These are phyloP conservation scores for Tephrocybe sp. DNA, from an alignment of 768 basidiomycete genomes.

Conservation along the genomic window DNA sequence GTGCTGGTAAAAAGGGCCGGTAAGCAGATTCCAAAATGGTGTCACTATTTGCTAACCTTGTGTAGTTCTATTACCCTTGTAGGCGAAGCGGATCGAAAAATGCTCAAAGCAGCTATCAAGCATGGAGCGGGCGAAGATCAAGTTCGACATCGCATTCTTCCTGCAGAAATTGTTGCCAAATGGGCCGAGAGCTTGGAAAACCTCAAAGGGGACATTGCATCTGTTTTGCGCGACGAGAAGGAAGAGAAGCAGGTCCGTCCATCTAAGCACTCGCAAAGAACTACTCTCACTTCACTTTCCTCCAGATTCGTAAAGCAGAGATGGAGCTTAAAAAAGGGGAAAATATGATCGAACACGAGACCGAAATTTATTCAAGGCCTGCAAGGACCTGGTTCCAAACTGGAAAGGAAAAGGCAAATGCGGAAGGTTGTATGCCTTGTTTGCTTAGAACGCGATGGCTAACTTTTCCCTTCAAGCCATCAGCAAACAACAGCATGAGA, in stretches of 20 bases:
- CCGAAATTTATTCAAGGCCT: slow-evolving; percentile 89
- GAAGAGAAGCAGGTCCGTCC: slow-evolving; percentile 82
- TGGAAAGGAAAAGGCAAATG: slow-evolving; percentile 73
- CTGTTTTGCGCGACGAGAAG: slow-evolving; percentile 85
- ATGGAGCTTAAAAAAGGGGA: slow-evolving; percentile 95
- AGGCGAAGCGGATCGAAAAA: slow-evolving; percentile 93
- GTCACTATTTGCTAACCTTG: slow-evolving; percentile 1
- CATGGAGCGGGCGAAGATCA: slow-evolving; percentile 74
- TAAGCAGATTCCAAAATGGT: slow-evolving; percentile 35
- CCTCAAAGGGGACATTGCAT: slow-evolving; percentile 75
- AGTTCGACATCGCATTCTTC: slow-evolving; percentile 85
- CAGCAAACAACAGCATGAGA: slow-evolving; percentile 75
- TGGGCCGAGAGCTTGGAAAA: slow-evolving; percentile 69
- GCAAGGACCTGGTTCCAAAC: slow-evolving; percentile 99
- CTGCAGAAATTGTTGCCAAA: slow-evolving; percentile 66
- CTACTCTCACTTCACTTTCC: slow-evolving; percentile 8
- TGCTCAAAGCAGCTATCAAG: slow-evolving; percentile 95
- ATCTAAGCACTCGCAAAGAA: slow-evolving; percentile 1
- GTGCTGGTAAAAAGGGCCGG: slow-evolving; percentile 92
- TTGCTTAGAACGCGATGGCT: slow-evolving; percentile 6
- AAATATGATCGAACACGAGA: slow-evolving; percentile 92
- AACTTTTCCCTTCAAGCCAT: slow-evolving; percentile 44
- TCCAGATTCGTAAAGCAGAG: slow-evolving; percentile 82
- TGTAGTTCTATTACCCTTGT: slow-evolving; percentile 89
- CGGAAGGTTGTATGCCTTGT: slow-evolving; percentile 57